Base-by-base conservation (phyloP, 257 asterid genomes). In the Solanum chiquidenum region DNA sequence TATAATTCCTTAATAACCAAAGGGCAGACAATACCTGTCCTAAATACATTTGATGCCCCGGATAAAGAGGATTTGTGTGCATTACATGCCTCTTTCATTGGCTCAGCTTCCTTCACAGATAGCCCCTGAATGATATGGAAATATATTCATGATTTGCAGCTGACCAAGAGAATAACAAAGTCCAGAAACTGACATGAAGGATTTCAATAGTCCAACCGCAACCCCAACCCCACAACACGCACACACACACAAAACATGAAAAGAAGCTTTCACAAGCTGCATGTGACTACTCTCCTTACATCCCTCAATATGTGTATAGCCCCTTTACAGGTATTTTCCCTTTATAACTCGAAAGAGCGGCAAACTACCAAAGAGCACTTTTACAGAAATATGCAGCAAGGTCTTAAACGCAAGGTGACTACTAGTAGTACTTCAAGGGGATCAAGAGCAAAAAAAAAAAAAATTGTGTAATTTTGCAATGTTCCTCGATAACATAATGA, bases 31-130 rank as follows among this genome's bases (percentile, higher is more conserved):
- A 83, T 87, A 92, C 98, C 98, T 83, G 77, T 40, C 90, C 90
- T 95, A 62, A 95, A 74, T 12, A 85, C 46, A 69, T 95, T 94
- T 44, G 92, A 88, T 42, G 87, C 85, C 86, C 88, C 90, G 20
- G 76, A 87, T 68, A 94, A 72, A 68, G 92, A 85, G 84, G 79
- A 90, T 87, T 93, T 94, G 86, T 92, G 94, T 44, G 89, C 84
- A 90, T 71, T 91, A 73, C 38, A 86, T 87, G 90, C 93, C 87
- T 52, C 62, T 18, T 52, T 52, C 83, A 46, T 90, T 90, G 88
- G 89, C 89, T 93, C 96, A 88, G 95, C 90, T 88, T 92, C 95
- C 94, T 92, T 95, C 37, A 69, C 42, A 83, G 95, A 90, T 88
- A 94, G 87, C 88, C 94, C 93, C 98, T 95, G 86, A 76, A 88